A percentile compares a stretch with the other conserved stretches of the same genome.
These are phyloP conservation scores for Cladorrhinum samala DNA, from an alignment of 495 filamentous ascomycete species.

Conservation along the genomic window DNA sequence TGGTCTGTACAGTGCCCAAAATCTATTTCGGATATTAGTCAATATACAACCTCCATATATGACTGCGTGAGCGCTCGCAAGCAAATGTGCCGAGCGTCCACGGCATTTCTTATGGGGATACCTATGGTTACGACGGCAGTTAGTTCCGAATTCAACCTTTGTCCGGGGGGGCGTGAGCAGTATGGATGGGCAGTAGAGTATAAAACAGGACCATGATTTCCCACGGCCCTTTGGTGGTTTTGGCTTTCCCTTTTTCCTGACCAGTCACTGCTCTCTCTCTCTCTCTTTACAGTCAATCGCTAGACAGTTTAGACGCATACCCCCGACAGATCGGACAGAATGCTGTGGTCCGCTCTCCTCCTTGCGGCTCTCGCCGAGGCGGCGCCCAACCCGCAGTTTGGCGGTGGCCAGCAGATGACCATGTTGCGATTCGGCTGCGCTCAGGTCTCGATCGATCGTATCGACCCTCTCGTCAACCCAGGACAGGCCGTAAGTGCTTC, in stretches of 20 bases:
- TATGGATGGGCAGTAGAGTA: neutral
- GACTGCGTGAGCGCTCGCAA: neutral
- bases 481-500: no score
- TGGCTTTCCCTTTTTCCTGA: neutral
- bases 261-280: neutral
- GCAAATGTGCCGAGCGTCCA: neutral
- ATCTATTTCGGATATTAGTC: neutral
- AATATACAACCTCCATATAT: neutral
- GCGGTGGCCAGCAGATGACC: constrained; percentile 26
- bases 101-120: neutral
- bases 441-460: constrained; percentile 38
- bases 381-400: constrained; percentile 28
- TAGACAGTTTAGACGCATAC: no score
- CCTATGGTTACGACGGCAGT: neutral
- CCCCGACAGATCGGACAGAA: no score
- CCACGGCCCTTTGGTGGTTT: no score
- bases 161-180: neutral
- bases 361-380: constrained; percentile 33
- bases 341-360: constrained; percentile 35
- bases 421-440: constrained; percentile 45
- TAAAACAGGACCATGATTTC: neutral
- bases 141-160: neutral
- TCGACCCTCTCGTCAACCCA: constrained; percentile 40
- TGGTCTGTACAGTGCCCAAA: neutral
- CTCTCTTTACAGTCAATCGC: neutral